A percentile compares a stretch with the other conserved stretches of the same genome.
Conservation (phyloP, 306 rosid species). For the Pyrus pyrifolia region DNA sequence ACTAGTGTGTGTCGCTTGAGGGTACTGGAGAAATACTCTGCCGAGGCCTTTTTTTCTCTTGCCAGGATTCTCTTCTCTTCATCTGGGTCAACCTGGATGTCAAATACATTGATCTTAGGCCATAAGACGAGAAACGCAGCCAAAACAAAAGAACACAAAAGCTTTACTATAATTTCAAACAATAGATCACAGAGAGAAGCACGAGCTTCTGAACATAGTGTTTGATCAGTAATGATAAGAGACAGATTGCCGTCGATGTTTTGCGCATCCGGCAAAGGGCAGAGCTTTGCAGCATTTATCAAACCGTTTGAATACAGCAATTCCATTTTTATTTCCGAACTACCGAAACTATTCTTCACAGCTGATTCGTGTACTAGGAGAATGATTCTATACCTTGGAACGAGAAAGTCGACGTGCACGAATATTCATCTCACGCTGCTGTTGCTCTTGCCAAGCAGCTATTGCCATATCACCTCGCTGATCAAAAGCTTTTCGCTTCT, state of each 20-base stretch:
- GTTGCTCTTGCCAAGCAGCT: constrained; percentile 99
- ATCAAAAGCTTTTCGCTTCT: constrained; percentile 85
- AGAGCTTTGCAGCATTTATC: background rate
- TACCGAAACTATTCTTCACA: background rate
- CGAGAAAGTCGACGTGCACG: constrained; percentile 88
- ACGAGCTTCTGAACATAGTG: background rate
- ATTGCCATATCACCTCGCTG: constrained; percentile 97
- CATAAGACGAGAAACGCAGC: constrained; percentile 18
- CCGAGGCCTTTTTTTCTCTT: constrained; percentile 81
- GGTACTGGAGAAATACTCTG: constrained; percentile 61
- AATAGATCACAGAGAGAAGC: background rate
- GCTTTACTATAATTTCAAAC: background rate
- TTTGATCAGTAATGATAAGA: background rate
- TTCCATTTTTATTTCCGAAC: background rate
- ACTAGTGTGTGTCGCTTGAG: constrained; percentile 75
- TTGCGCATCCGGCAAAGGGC: background rate
- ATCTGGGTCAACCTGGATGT: constrained; percentile 72
- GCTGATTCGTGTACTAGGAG: background rate
- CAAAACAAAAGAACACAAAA: background rate
- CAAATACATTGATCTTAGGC: background rate
- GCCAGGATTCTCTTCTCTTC: constrained; percentile 76
- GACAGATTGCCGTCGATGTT: background rate
- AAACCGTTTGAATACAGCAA: background rate
- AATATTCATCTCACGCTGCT: constrained; percentile 70
- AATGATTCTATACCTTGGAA: constrained; percentile 57